Base-by-base conservation (phyloP, 2,329 filamentous ascomycete genomes). In the Esteya vermicola region DNA sequence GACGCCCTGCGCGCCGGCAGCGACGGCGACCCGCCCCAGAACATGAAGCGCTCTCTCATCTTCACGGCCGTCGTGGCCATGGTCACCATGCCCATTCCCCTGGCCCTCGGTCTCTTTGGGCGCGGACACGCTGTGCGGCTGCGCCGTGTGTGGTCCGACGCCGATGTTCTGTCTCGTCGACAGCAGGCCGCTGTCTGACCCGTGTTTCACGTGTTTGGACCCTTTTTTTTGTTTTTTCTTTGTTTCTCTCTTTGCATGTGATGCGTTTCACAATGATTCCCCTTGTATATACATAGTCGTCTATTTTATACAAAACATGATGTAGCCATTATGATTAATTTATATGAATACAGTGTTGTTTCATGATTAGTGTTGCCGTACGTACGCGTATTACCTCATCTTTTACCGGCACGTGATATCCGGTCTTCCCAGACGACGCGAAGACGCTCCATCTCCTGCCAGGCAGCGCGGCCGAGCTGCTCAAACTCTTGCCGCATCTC, bases 31-130 rank as follows among this genome's bases (percentile, higher is more conserved):
- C 83, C 81, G 13, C 79, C 80, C 0, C 57, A 60, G 16, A 81
- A 86, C 52, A 88, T 95, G 82, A 72, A 70, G 50, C 66, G 69
- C 19, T 75, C 81, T 1, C 63, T 95, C 45, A 68, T 93, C 19
- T 93, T 95, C 54, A 72, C 86, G 49, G 83, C 83, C 2, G 77
- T 85, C 3, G 43, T 94, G 9, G 75, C 76, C 0, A 55, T 79
- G 40, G 69, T 66, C 8, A 71, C 73, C 9, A 65, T 81, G 33
- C 81, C 84, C 9, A 57, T 82, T 36, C 79, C 83, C 1, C 49
- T 93, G 44, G 68, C 65, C 13, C 54, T 93, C 25, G 85, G 85
- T 0, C 50, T 80, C 33, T 81, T 88, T 55, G 84, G 85, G 0
- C 60, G 75, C 14, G 40, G 47, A 18, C 64, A 73, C 10, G 65